Conservation (phyloP, 108 stramenopile genomes). For the Fistulifera solaris region DNA sequence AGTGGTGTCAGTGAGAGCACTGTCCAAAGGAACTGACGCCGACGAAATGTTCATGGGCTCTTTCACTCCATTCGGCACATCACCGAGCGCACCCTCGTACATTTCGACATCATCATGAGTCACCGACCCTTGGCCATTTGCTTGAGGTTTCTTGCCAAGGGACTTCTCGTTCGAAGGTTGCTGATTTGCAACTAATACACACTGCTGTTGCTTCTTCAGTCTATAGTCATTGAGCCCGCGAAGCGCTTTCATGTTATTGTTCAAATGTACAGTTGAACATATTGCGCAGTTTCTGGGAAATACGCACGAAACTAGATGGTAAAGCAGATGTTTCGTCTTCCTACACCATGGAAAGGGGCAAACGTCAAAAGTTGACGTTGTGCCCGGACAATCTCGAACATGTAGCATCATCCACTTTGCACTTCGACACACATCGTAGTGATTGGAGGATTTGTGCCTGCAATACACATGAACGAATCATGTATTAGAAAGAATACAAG, state of each 20-base stretch:
- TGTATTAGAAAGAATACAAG: not conserved
- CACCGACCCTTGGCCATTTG: no score
- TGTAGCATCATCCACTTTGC: slow-evolving; percentile 88
- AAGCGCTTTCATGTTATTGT: slow-evolving; percentile 37
- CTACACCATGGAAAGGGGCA: slow-evolving; percentile 94
- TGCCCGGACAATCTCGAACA: slow-evolving; percentile 84
- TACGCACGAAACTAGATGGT: slow-evolving; percentile 71
- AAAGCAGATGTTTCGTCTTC: slow-evolving; percentile 79
- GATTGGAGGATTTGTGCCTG: slow-evolving; percentile 56
- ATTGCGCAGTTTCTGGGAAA: slow-evolving; percentile 41
- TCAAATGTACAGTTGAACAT: slow-evolving; percentile 43
- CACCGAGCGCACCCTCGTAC: no score
- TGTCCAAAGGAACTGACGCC: no score
- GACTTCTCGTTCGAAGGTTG: no score
- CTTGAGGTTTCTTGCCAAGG: no score
- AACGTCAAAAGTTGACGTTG: slow-evolving; percentile 62
- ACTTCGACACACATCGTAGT: slow-evolving; percentile 69
- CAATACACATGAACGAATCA: slow-evolving; percentile 3
- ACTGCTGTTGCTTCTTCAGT: slow-evolving; percentile 24
- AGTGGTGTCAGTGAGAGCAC: no score
- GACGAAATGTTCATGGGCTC: no score
- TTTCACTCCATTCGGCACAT: no score
- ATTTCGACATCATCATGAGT: no score
- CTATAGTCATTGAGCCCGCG: slow-evolving; percentile 53
- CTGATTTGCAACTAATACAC: no score